phyloP scores from a whole-genome alignment of 306 rosid genomes.

The Alnus rubra region DNA sequence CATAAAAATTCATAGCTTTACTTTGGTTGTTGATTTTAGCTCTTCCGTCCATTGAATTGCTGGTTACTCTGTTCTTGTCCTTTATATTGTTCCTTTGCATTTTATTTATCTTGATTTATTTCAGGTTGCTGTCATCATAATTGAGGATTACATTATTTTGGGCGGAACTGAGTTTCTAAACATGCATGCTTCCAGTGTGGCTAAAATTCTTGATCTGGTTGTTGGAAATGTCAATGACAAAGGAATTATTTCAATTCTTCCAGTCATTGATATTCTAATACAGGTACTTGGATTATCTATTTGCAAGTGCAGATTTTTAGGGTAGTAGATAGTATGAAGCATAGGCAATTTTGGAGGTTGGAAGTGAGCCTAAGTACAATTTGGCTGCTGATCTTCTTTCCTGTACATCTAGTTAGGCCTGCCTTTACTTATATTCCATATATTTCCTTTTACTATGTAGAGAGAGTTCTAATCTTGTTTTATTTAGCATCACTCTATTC shows the following conservation, averaged over 20 bases:
- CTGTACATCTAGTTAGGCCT: background rate
- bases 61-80: conserved; percentile 8
- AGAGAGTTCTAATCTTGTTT: background rate
- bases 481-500: background rate
- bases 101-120: conserved; percentile 30
- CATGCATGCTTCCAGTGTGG: conserved; percentile 75
- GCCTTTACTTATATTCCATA: background rate
- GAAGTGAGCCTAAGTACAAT: too few species aligned
- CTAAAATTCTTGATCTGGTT: conserved; percentile 82
- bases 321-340: conserved; percentile 7
- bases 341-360: background rate
- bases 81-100: conserved; percentile 14
- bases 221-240: conserved; percentile 87
- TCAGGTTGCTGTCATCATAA: conserved; percentile 80
- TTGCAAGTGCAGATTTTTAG: conserved; percentile 10
- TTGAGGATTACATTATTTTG: conserved; percentile 84
- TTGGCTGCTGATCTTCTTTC: background rate
- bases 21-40: background rate
- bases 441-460: background rate
- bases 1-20: background rate
- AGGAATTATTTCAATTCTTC: conserved; percentile 80
- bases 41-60: background rate
- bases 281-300: conserved; percentile 53
- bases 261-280: conserved; percentile 78
- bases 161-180: conserved; percentile 84